These are phyloP conservation scores for Suillus subluteus DNA, from an alignment of 768 basidiomycete genomes.

Conservation along the genomic window DNA sequence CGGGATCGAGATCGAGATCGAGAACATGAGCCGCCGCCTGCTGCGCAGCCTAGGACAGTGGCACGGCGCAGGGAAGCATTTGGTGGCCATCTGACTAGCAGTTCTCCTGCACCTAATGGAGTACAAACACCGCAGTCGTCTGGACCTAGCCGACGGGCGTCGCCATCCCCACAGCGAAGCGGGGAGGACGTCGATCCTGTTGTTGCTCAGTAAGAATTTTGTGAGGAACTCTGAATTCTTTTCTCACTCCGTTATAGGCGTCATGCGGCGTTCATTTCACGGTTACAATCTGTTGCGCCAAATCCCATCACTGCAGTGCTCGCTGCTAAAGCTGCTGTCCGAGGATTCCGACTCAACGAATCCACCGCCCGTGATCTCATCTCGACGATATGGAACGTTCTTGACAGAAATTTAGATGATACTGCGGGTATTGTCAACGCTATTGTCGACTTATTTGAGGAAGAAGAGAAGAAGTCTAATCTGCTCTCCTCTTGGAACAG, in stretches of 20 bases:
- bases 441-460: constrained; percentile 78
- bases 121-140: constrained; percentile 15
- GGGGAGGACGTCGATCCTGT: constrained; percentile 55
- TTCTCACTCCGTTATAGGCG: constrained; percentile 46
- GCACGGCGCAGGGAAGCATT: constrained; percentile 64
- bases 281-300: constrained; percentile 60
- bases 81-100: constrained; percentile 57
- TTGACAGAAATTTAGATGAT: constrained; percentile 68
- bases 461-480: constrained; percentile 81
- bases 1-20: constrained; percentile 52
- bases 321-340: constrained; percentile 73
- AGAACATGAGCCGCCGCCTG: constrained; percentile 51
- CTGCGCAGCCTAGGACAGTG: constrained; percentile 33
- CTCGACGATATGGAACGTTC: constrained; percentile 83
- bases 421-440: constrained; percentile 75
- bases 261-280: constrained; percentile 63
- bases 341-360: constrained; percentile 78
- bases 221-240: neutral
- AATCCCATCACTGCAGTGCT: constrained; percentile 61
- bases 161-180: constrained; percentile 33
- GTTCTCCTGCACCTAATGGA: constrained; percentile 26
- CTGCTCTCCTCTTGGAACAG: constrained; percentile 80
- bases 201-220: constrained; percentile 51
- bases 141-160: constrained; percentile 30
- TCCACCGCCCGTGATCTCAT: constrained; percentile 83